Conservation (phyloP, 1,284 basidiomycete species). For the Heterobasidion irregulare region DNA sequence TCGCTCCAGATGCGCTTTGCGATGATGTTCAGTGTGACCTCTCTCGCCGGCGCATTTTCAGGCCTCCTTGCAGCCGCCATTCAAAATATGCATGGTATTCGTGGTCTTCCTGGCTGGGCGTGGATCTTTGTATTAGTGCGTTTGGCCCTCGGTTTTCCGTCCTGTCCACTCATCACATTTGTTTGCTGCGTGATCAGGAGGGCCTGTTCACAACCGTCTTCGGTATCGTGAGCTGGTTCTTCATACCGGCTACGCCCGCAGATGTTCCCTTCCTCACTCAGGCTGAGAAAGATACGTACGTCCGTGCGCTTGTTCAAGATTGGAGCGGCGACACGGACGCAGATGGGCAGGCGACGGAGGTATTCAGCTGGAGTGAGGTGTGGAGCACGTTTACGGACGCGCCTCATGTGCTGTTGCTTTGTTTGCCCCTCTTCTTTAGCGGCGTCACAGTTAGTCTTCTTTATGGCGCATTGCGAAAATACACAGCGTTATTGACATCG, state of each 20-base stretch:
- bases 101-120: slow-evolving; percentile 40
- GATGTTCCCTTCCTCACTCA: slow-evolving; percentile 25
- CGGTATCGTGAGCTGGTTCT: slow-evolving; percentile 26
- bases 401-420: slow-evolving; percentile 18
- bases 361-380: slow-evolving; percentile 21
- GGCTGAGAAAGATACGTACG: slow-evolving; percentile 25
- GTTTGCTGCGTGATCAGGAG: slow-evolving; percentile 27
- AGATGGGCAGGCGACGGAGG: slow-evolving; percentile 14
- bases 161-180: slow-evolving; percentile 1
- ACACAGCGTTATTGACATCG: not conserved
- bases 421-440: slow-evolving; percentile 16
- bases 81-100: slow-evolving; percentile 40
- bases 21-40: slow-evolving; percentile 49
- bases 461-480: not conserved
- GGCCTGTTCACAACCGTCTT: slow-evolving; percentile 35
- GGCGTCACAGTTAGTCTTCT: slow-evolving; percentile 13
- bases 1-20: slow-evolving; percentile 46
- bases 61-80: slow-evolving; percentile 56
- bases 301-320: slow-evolving; percentile 23
- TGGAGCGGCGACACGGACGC: slow-evolving; percentile 14
- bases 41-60: slow-evolving; percentile 55
- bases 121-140: slow-evolving; percentile 60
- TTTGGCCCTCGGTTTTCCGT: not conserved
- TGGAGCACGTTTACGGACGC: slow-evolving; percentile 21
- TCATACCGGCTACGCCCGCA: slow-evolving; percentile 32